These are phyloP conservation scores for Boechera divaricarpa DNA, from an alignment of 345 rosid species.

Conservation along the genomic window DNA sequence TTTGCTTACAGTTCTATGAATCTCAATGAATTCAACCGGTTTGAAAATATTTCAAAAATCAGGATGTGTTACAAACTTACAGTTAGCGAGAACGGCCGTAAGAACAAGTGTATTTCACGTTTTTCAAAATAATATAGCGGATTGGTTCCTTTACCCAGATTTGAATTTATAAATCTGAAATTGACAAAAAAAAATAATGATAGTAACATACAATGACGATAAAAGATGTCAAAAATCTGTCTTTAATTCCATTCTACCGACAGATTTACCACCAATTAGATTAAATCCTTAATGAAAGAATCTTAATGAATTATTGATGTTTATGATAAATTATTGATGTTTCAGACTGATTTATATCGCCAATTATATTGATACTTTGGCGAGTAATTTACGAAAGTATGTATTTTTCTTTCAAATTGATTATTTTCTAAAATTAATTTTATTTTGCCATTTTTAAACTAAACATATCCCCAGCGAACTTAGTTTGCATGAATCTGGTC, in stretches of 20 bases:
- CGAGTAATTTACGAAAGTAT: background rate
- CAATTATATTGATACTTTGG: background rate
- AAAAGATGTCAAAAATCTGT: no score
- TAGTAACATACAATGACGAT: no score
- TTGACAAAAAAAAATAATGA: background rate
- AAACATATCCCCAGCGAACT: background rate
- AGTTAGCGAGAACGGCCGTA: background rate
- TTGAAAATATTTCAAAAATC: background rate
- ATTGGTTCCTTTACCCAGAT: background rate
- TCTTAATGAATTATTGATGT: no score
- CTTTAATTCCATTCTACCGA: no score
- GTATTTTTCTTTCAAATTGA: background rate
- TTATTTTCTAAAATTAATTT: background rate
- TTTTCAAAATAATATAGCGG: background rate
- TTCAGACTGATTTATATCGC: background rate
- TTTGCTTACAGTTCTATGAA: background rate
- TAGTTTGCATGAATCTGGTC: constrained; percentile 29
- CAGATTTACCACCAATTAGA: no score
- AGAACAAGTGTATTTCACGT: background rate
- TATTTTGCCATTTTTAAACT: background rate
- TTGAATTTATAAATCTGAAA: background rate
- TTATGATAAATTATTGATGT: no score
- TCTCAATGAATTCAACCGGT: background rate
- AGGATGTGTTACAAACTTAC: background rate
- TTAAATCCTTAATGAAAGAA: no score